These are phyloP conservation scores for Sugiyamaella paludigena DNA, from an alignment of 1,139 yeast species.

Conservation along the genomic window DNA sequence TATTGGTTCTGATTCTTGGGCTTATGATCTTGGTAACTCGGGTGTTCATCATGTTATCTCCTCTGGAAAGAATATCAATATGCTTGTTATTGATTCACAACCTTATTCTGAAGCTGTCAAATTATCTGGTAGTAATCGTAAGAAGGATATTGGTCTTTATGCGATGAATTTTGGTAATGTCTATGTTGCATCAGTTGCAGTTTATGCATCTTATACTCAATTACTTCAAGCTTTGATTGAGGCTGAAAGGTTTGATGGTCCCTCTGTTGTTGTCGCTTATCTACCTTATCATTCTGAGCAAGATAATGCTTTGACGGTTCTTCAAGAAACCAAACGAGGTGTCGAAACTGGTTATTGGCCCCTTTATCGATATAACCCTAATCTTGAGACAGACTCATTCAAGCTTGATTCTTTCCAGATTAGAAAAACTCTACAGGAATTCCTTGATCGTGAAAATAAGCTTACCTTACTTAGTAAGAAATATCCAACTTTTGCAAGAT, in stretches of 20 bases:
- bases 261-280: constrained; percentile 87
- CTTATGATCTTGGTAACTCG: constrained; percentile 86
- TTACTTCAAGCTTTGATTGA: constrained; percentile 84
- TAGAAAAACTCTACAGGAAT: constrained; percentile 70
- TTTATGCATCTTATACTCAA: constrained; percentile 91
- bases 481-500: constrained; percentile 75
- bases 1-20: constrained; percentile 93
- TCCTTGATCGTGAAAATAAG: constrained; percentile 87
- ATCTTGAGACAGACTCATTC: constrained; percentile 52
- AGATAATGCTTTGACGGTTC: constrained; percentile 68
- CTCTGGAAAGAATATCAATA: constrained; percentile 73
- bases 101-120: constrained; percentile 54
- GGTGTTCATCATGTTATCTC: constrained; percentile 85
- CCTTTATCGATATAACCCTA: constrained; percentile 79
- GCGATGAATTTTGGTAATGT: constrained; percentile 93
- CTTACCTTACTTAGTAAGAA: constrained; percentile 69
- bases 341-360: constrained; percentile 98
- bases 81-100: constrained; percentile 88
- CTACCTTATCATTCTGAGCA: constrained; percentile 69
- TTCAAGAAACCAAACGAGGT: constrained; percentile 84
- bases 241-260: constrained; percentile 85
- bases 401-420: constrained; percentile 81
- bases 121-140: constrained; percentile 44
- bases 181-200: constrained; percentile 93
- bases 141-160: constrained; percentile 90